Evolutionary conservation across 164 flowering plant species (phyloP).

Genomic region (Chloranthus sessilifolius): DNA sequence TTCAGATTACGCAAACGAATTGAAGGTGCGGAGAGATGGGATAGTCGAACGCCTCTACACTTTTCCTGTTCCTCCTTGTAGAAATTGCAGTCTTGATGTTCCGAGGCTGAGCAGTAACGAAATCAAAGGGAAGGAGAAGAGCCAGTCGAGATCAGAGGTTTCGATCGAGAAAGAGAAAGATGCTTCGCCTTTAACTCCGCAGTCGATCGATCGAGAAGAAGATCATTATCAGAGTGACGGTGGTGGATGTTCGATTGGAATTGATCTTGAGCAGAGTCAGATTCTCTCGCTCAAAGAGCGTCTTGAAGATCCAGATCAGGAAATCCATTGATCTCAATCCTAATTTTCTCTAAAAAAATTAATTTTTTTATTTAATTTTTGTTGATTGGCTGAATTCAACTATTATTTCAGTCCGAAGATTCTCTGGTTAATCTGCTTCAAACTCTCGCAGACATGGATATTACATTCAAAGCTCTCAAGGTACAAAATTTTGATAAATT

Average conservation of each 20-base stretch:
- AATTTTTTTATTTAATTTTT: background rate
- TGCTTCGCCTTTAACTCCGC: conserved; percentile 33
- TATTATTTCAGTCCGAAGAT: conserved; percentile 54
- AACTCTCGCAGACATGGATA: conserved; percentile 85
- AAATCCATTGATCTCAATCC: conserved; percentile 13
- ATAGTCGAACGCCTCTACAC: conserved; percentile 69
- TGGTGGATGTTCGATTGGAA: background rate
- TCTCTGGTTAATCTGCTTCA: conserved; percentile 62
- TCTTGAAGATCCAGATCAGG: conserved; percentile 86
- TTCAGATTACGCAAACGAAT: conserved; percentile 48
- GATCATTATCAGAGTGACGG: conserved; percentile 9
- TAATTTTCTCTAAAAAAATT: background rate
- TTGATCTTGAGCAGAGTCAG: conserved; percentile 61
- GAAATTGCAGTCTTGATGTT: conserved; percentile 29
- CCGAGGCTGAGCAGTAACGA: conserved; percentile 7
- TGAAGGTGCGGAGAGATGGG: conserved; percentile 65
- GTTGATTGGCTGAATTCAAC: background rate
- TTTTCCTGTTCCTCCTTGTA: conserved; percentile 24
- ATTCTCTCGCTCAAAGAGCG: conserved; percentile 63
- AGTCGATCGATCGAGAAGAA: conserved; percentile 18
- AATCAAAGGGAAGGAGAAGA: conserved; percentile 5
- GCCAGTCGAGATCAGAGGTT: background rate
- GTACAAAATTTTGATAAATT: conserved; percentile 21
- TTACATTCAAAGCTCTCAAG: conserved; percentile 83
- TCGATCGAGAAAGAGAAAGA: conserved; percentile 11